Base-by-base conservation (phyloP, 2,329 filamentous ascomycete genomes). In the Penicillium sp. region DNA sequence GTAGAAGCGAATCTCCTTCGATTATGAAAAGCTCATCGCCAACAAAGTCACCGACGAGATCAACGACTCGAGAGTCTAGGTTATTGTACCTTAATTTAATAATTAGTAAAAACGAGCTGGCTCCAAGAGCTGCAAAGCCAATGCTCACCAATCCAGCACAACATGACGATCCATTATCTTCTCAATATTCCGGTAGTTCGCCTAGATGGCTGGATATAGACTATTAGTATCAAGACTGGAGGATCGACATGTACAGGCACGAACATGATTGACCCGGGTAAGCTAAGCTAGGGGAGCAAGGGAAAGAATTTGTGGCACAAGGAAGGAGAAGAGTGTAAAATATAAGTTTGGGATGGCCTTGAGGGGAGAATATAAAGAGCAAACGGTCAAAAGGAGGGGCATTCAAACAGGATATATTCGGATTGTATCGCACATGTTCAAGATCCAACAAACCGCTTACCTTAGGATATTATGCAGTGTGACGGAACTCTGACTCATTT, bases 31-130 rank as follows among this genome's bases (percentile, higher is more conserved):
- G 78, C 68, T 91, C 88, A 58, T 84, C 84, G 23, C 89, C 88
- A 4, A 87, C 87, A 72, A 89, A 92, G 68, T 92, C 89, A 40
- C 89, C 87, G 4, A 91, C 83, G 2, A 92, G 81, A 63, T 90
- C 87, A 29, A 89, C 79, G 49, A 74, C 74, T 53, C 79, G 73
- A 7, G 79, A 76, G 13, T 71, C 63, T 4, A 79, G 70, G 13
- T 16, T 38, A 44, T 50, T 34, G 23, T 50, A 55, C 53, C 53
- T 55, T 34, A 38, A 10, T 46, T 46, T 23, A 5, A 40, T 7
- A 16, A 21, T 50, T 10, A 50, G 47, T 29, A 50, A 21, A 38
- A 40, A 16, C 15, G 45, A 36, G 31, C 31, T 25, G 5, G 10
- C 19, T n/a, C 15, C 31, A n/a, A 23, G 13, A 11, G 31, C 38